Base-by-base conservation (phyloP, 1,284 basidiomycete species). In the Tetrapyrgos nigripes region DNA sequence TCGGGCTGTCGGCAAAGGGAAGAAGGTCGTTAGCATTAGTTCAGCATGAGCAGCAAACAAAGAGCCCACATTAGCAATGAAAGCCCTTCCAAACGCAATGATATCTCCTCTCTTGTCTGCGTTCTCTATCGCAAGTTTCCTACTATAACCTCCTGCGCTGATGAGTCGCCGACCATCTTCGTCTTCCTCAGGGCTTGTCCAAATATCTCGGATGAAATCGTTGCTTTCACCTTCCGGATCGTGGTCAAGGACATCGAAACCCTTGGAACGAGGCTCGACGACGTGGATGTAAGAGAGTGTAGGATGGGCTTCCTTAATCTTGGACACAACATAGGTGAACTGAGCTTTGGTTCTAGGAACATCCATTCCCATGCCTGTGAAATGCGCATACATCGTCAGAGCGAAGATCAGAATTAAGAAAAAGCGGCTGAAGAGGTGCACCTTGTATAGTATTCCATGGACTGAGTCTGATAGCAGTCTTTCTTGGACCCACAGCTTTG, bases 1-100 rank as follows among this genome's bases (percentile, higher is more conserved):
- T 86, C 84, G 13, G 84, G 83, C 77, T 81, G 53, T 54, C n/a
- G n/a, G n/a, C n/a, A n/a, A n/a, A n/a, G n/a, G n/a, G 80, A 74
- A 35, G 9, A 24, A 28, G 24, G 23, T 26, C 11, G 26, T 40
- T 40, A 40, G 23, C 11, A 28, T 29, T 24, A 37, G 23, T 44
- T 14, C 4, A 28, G 10, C 17, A 40, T 4, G 5, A 17, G 14
- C 37, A 17, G 37, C 17, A 17, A 48, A 4, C 28, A 27, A 27
- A 50, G 17, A 4, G 65, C 73, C 62, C 64, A 77, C 72, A 64
- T 76, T 78, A 17, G 71, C 70, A 63, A 81, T 80, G 59, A 78
- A 83, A 58, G 67, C 67, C 33, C 83, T 67, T 2, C 84, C 83
- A 55, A 80, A 79, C 0, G 74, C 79, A 50, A 84, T 66, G 4